phyloP scores from a whole-genome alignment of 257 asterid species.

The Nicotiana benthamiana region DNA sequence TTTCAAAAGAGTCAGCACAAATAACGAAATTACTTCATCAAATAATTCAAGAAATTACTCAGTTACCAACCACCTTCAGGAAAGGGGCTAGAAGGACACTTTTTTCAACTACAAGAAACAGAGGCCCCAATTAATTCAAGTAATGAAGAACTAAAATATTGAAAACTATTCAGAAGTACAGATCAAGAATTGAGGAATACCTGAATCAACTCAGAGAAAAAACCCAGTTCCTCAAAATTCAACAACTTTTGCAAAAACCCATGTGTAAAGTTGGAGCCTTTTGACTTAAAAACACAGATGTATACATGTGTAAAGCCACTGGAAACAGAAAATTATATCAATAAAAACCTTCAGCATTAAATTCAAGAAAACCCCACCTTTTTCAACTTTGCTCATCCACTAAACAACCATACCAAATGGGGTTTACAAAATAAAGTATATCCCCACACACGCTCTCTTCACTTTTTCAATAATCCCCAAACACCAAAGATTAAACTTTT shows the following conservation, averaged over 20 bases:
- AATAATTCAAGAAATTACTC: not conserved
- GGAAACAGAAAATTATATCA: slow-evolving; percentile 15
- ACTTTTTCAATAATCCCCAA: slow-evolving; percentile 9
- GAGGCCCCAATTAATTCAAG: not conserved
- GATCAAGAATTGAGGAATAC: not conserved
- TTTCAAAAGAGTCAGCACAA: not conserved
- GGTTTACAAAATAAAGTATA: slow-evolving; percentile 2
- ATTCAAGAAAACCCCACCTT: slow-evolving; percentile 1
- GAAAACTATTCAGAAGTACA: not conserved
- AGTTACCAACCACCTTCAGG: not conserved
- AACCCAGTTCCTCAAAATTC: not conserved
- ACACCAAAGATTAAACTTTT: not conserved
- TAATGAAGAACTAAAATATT: not conserved
- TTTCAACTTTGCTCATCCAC: not conserved
- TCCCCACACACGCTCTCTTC: slow-evolving; percentile 2
- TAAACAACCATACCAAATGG: slow-evolving; percentile 7
- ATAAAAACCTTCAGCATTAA: slow-evolving; percentile 3
- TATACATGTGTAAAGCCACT: slow-evolving; percentile 23
- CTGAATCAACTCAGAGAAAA: not conserved
- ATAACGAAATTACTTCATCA: not conserved
- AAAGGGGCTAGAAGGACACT: not conserved
- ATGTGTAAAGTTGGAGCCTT: slow-evolving; percentile 24
- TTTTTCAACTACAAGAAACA: not conserved
- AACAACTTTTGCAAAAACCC: not conserved
- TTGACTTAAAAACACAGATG: slow-evolving; percentile 24